Conservation (phyloP, 768 basidiomycete genomes). For the Russula emetica region DNA sequence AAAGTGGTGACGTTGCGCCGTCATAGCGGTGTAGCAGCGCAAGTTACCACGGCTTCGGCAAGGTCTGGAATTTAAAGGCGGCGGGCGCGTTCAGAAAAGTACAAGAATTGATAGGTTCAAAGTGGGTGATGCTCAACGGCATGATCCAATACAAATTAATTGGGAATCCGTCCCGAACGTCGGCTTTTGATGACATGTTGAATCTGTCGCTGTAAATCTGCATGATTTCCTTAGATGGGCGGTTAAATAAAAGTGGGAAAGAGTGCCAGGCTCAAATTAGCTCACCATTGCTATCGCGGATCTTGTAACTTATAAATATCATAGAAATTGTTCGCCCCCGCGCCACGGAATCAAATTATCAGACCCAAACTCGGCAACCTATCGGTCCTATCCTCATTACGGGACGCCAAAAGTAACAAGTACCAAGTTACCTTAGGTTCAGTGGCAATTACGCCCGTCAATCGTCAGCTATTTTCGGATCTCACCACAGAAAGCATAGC, state of each 20-base stretch:
- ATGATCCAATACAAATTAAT: conserved; percentile 3
- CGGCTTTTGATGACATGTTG: not conserved
- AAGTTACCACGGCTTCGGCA: not conserved
- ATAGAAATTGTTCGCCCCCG: not conserved
- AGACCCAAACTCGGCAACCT: not conserved
- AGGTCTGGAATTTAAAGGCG: not conserved
- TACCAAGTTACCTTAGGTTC: not conserved
- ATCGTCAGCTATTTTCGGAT: not conserved
- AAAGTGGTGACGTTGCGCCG: not conserved
- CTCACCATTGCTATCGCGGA: conserved; percentile 3
- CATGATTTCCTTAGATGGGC: not conserved
- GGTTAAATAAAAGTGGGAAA: not conserved
- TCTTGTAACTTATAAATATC: not conserved
- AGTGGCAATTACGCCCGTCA: not conserved
- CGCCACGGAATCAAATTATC: not conserved
- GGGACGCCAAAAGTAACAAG: not conserved
- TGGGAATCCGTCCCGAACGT: conserved; percentile 1
- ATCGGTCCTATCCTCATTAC: not conserved
- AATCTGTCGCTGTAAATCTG: conserved; percentile 6
- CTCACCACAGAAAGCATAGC: not conserved
- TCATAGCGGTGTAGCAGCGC: not conserved
- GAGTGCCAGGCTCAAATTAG: not conserved
- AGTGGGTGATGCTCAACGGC: conserved; percentile 1
- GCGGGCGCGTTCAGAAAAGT: not conserved
- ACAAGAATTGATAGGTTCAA: conserved; percentile 1